Evolutionary conservation across 495 filamentous ascomycete genomes (phyloP), one percentile per base, ranked within the genome.

Genomic region (Neurospora cerealis): DNA sequence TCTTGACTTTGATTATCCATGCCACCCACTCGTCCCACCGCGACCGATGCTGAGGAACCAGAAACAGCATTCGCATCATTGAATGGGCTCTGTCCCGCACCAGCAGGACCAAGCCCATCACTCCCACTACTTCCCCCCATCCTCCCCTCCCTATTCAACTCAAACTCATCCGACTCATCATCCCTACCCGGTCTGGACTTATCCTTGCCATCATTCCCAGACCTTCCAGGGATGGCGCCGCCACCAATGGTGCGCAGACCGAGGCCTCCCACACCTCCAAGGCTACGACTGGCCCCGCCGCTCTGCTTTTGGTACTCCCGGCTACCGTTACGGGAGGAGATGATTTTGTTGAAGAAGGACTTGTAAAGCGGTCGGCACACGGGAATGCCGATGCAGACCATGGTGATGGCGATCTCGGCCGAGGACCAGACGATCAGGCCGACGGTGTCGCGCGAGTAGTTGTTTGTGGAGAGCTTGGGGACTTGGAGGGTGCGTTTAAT

Each of bases 401-500:
- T 72, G 21, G 75, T 78, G 37, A 78, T 72, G 70, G 74, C 75
- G 36, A 74, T 73, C 17, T 79, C 78, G 32, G 77, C 77, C 5
- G 74, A 60, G 17, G 77, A 75, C 78, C 78, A 79, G n/a, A 73
- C 72, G 7, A 75, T 72, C 8, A 79, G 70, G 24, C 71, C 60
- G 69, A 77, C 71, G 5, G 75, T 75, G 32, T 60, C 71, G 71
- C 71, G 73, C 10, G 73, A 73, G 66, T 75, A 73, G 37, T 77
- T 74, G 36, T 73, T 24, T 4, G 73, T 76, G 69, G 72, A 74
- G 34, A 80, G 78, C 32, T 74, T 74, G 13, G 71, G 48, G 4
- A 79, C 69, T 38, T 79, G 73, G 11, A 75, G 70, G 2, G 79
- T 79, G 10, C 79, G 73, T 21, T 73, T 74, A 66, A 80, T 76